Conservation (phyloP, 805 yeast genomes). For the Yamadazyma tumulicola region DNA sequence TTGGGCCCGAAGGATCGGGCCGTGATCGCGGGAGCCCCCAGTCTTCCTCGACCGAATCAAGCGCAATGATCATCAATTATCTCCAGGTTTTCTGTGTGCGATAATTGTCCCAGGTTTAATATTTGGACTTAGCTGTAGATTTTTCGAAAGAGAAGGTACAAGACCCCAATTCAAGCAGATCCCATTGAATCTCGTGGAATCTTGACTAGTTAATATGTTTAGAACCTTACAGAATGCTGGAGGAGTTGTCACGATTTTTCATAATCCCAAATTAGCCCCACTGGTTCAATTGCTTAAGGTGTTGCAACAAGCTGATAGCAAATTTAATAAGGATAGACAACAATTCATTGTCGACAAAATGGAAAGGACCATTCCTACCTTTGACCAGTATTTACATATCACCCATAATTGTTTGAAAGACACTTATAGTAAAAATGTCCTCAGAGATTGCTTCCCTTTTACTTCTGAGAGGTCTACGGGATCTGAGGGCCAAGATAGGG, state of each 20-base stretch:
- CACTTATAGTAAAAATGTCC: slow-evolving; percentile 19
- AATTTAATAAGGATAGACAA: slow-evolving; percentile 27
- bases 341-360: slow-evolving; percentile 34
- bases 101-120: too few relatives aligned
- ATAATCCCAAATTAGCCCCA: slow-evolving; percentile 32
- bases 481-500: slow-evolving; percentile 14
- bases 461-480: slow-evolving; percentile 22
- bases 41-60: too few relatives aligned
- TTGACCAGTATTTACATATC: slow-evolving; percentile 34
- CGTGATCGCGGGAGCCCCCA: too few relatives aligned
- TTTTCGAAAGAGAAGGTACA: too few relatives aligned
- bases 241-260: slow-evolving; percentile 40
- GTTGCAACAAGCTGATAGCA: slow-evolving; percentile 28
- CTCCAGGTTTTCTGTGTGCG: too few relatives aligned
- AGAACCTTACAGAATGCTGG: slow-evolving; percentile 41
- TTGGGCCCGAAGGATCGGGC: too few relatives aligned
- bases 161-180: too few relatives aligned
- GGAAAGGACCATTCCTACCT: slow-evolving; percentile 40
- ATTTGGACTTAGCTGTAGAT: too few relatives aligned
- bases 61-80: too few relatives aligned
- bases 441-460: slow-evolving; percentile 36
- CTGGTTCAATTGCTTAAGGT: slow-evolving; percentile 27
- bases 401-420: slow-evolving; percentile 24
- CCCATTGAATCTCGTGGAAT: too few relatives aligned
- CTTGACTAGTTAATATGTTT: slow-evolving; percentile 37